Evolutionary conservation across 164 flowering plant species (phyloP).

Genomic region (Amborella trichopoda): DNA sequence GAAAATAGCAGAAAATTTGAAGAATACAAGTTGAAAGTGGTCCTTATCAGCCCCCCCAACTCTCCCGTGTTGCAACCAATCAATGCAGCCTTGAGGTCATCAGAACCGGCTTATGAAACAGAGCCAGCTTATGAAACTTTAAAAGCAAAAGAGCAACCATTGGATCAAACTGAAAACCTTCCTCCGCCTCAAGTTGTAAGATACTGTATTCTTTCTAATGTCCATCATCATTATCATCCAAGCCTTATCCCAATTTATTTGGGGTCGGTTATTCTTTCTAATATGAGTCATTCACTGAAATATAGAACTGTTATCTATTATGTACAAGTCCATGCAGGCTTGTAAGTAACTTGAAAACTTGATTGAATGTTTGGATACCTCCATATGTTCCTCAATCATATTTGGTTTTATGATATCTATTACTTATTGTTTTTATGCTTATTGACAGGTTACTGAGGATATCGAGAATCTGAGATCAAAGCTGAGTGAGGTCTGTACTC

Average conservation of each 20-base stretch:
- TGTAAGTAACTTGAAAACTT: neutral
- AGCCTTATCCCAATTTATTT: neutral
- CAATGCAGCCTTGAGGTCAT: slow-evolving; percentile 6
- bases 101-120: slow-evolving; percentile 1
- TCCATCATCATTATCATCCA: neutral
- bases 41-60: slow-evolving; percentile 36
- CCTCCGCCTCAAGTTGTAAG: slow-evolving; percentile 1
- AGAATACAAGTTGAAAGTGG: slow-evolving; percentile 70
- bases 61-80: slow-evolving; percentile 49
- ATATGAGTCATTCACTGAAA: neutral
- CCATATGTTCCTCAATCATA: too few species aligned
- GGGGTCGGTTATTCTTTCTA: neutral
- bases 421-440: too few species aligned
- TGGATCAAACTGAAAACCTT: slow-evolving; percentile 3
- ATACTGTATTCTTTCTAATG: neutral
- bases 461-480: neutral
- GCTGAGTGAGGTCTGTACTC: neutral
- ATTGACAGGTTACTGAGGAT: slow-evolving; percentile 5
- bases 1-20: slow-evolving; percentile 46
- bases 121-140: slow-evolving; percentile 1
- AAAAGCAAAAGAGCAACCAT: neutral
- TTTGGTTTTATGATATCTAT: too few species aligned
- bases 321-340: neutral
- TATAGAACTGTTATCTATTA: neutral
- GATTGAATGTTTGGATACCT: too few species aligned